Percentiles rank a stretch among this genome's conserved stretches.
These are phyloP conservation scores for Triticum timopheevii DNA, from an alignment of 176 grass and related monocot genomes.

Conservation along the genomic window DNA sequence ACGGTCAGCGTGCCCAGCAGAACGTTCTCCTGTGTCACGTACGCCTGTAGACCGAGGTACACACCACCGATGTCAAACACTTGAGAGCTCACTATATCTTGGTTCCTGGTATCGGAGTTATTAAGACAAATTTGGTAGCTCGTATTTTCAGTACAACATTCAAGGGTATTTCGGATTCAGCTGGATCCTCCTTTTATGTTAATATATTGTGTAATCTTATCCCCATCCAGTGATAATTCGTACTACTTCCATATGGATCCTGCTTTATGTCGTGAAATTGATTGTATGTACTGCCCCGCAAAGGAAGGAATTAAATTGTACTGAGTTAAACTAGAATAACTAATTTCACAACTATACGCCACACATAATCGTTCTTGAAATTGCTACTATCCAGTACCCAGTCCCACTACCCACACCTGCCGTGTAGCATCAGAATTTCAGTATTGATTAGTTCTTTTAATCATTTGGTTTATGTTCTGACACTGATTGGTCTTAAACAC, in stretches of 20 bases:
- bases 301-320: background rate
- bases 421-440: background rate
- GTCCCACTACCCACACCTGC: background rate
- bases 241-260: background rate
- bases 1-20: constrained; percentile 86
- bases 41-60: constrained; percentile 45
- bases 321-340: background rate
- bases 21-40: constrained; percentile 95
- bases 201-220: background rate
- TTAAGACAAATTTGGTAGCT: background rate
- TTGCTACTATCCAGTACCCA: constrained; percentile 5
- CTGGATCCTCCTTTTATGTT: background rate
- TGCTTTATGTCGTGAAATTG: background rate
- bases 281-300: background rate
- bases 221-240: background rate
- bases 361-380: background rate
- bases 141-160: background rate
- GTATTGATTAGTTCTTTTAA: background rate
- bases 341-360: background rate
- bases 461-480: background rate
- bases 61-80: background rate
- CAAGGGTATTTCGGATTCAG: background rate
- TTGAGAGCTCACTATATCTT: background rate
- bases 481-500: background rate
- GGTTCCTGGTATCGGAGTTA: background rate